phyloP scores from a whole-genome alignment of 1,284 basidiomycete genomes.

The Rhodotorula sp. region DNA sequence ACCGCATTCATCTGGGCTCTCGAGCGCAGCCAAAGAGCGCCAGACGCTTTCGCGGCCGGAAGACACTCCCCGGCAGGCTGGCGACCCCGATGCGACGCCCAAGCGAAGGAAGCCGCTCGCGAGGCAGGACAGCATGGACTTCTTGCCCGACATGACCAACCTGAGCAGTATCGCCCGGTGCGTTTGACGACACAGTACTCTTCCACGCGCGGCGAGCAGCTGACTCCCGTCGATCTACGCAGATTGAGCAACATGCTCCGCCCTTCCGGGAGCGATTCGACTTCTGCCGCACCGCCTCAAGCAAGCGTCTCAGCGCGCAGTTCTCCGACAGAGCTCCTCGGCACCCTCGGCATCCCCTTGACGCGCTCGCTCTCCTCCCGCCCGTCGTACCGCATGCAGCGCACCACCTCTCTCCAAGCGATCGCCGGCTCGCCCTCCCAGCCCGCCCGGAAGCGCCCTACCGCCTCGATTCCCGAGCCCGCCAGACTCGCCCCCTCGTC shows the following conservation, averaged over 20 bases:
- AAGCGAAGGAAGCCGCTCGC: slow-evolving; percentile 21
- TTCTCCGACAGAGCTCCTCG: neutral
- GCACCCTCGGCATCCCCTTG: slow-evolving; percentile 11
- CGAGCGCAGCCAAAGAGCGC: slow-evolving; percentile 20
- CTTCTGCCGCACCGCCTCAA: neutral
- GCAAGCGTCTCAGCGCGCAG: neutral
- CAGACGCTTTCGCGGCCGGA: slow-evolving; percentile 8
- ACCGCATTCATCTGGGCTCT: neutral
- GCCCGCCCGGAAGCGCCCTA: slow-evolving; percentile 11
- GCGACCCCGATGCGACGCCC: slow-evolving; percentile 31
- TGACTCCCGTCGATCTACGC: neutral
- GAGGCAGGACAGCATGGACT: slow-evolving; percentile 36
- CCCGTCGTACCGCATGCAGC: slow-evolving; percentile 17
- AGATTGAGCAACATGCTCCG: slow-evolving; percentile 36
- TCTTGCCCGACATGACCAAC: slow-evolving; percentile 26
- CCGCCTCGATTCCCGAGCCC: neutral
- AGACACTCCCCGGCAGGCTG: slow-evolving; percentile 28
- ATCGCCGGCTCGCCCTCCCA: slow-evolving; percentile 38
- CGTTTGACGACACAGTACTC: neutral
- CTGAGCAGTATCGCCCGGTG: slow-evolving; percentile 28
- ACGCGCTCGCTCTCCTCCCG: slow-evolving; percentile 3
- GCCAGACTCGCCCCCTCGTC: neutral
- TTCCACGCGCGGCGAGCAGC: neutral
- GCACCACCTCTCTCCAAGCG: slow-evolving; percentile 34
- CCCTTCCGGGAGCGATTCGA: slow-evolving; percentile 14